A percentile compares a stretch with the other conserved stretches of the same genome.
These are phyloP conservation scores for Ophiostoma sp. DNA, from an alignment of 2,329 filamentous ascomycete genomes.

Conservation along the genomic window DNA sequence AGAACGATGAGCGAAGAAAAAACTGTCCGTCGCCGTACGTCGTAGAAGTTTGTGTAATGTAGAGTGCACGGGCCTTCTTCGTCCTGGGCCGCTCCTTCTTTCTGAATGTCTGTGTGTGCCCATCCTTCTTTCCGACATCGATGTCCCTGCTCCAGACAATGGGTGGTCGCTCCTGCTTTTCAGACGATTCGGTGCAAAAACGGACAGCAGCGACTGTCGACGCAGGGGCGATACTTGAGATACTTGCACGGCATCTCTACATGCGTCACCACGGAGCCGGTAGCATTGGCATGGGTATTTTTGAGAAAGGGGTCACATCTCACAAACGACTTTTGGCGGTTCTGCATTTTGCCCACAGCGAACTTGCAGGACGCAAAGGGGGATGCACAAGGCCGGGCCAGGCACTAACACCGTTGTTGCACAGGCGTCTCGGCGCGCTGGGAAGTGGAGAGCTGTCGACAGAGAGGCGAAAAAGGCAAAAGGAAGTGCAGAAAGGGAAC, in stretches of 20 bases:
- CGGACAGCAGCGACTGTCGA: not conserved
- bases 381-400: not conserved
- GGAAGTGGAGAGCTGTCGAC: not conserved
- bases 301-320: not conserved
- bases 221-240: not conserved
- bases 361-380: not conserved
- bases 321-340: not conserved
- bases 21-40: not conserved
- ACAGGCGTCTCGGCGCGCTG: not conserved
- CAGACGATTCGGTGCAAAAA: not conserved
- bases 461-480: not conserved
- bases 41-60: constrained; percentile 11
- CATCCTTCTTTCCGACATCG: not conserved
- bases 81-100: constrained; percentile 1
- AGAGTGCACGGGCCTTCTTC: constrained; percentile 9
- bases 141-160: not conserved
- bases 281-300: not conserved
- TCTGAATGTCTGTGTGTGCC: constrained; percentile 1
- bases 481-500: not conserved
- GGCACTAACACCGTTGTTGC: not conserved
- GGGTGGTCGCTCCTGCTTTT: not conserved
- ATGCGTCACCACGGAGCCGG: not conserved
- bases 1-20: not conserved
- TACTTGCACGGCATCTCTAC: not conserved
- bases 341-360: not conserved